Conservation (phyloP, 2,329 filamentous ascomycete species). For the Colletotrichum simmondsii region DNA sequence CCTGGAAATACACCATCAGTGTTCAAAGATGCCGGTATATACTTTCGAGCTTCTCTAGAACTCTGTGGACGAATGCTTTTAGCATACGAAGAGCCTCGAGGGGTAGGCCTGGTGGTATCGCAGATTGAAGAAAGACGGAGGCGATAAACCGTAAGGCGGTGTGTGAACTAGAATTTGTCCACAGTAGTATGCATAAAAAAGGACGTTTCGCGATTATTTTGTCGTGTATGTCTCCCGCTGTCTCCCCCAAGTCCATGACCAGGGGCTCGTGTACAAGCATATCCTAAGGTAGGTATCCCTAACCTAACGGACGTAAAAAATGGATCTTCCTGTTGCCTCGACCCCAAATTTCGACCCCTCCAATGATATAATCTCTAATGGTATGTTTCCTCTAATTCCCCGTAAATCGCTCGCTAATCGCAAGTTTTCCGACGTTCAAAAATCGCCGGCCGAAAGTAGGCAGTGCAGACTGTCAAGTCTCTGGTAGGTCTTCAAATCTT, state of each 20-base stretch:
- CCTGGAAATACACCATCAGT: background rate
- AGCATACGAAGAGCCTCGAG: too few relatives aligned
- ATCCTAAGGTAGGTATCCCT: background rate
- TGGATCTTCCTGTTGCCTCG: slow-evolving; percentile 6
- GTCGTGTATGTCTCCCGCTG: slow-evolving; percentile 23
- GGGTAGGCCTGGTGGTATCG: background rate
- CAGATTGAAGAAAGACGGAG: background rate
- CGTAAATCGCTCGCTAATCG: slow-evolving; percentile 20
- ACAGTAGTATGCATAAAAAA: background rate
- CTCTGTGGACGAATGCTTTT: background rate
- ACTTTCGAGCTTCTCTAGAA: background rate
- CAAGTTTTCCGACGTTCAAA: background rate
- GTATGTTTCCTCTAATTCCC: slow-evolving; percentile 12
- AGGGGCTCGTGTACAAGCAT: slow-evolving; percentile 16
- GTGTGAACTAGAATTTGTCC: background rate
- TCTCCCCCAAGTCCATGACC: background rate
- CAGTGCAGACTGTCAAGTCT: background rate
- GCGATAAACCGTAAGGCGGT: background rate
- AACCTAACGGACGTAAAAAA: slow-evolving; percentile 5
- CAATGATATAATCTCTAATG: slow-evolving; percentile 15
- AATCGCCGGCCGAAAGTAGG: background rate
- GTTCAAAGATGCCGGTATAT: background rate
- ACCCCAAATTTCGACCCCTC: background rate
- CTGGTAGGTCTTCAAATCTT: background rate
- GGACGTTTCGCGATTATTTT: slow-evolving; percentile 25